Base-by-base conservation (phyloP, 208 protist species). In the Trypanosomatidae sp. region DNA sequence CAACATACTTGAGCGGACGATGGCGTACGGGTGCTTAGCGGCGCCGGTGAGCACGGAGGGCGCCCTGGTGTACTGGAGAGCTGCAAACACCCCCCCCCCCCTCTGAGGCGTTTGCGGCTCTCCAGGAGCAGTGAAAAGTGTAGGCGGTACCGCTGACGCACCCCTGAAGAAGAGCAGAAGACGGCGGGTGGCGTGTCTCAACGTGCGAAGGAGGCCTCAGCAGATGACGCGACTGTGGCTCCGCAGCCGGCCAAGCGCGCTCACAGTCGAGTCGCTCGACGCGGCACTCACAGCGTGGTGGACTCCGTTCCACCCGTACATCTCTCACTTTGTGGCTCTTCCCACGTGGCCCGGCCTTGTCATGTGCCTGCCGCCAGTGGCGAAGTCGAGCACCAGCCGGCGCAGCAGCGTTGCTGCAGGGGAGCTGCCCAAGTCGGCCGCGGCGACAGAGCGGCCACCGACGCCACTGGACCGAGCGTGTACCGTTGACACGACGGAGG, bases 21-120 rank as follows among this genome's bases (percentile, higher is more conserved):
- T 96, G 50, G 91, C 91, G 22, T 96, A 96, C 66, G 91, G 91
- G 44, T 90, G 84, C 72, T 84, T 73, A 50, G 83, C 83, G 9
- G 59, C 76, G 15, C 79, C 78, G 19, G 66, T 80, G 39, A 76
- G 69, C 52, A 76, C 65, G 39, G 71, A 75, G 8, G 41, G 43
- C 50, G 36, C 69, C 13, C 47, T 75, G 70, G 65, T 44, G 55
- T 55, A 55, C 22, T 39, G 36, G 50, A 25, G 9, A 10, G 94
- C 66, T 50, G 70, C 2, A 68, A 60, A 49, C 46, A 80, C 47
- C 55, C 70, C 10, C 76, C 70, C 46, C 76, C 47, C 55, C 70
- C 10, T 70, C 70, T 9, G 76, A 70, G 36, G 69, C 55, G 7
- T 46, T 79, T 60, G 62, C 60, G 49, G 62, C 67, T 58, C 62